These are phyloP conservation scores for Yamadazyma insecticola DNA, from an alignment of 805 yeast species.

Conservation along the genomic window DNA sequence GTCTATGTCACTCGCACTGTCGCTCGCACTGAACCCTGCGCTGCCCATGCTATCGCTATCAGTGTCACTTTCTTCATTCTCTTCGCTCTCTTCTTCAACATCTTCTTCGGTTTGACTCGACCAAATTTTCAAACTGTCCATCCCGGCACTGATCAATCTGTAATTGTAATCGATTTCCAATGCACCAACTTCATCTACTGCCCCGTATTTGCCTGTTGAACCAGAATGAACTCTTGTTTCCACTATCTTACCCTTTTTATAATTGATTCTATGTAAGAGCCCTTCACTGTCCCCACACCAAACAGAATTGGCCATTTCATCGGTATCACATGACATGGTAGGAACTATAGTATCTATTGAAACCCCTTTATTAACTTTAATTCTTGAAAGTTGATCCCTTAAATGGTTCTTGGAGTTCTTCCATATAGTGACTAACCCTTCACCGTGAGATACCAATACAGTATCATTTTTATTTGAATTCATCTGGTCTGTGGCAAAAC, in stretches of 20 bases:
- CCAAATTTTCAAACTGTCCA: constrained; percentile 83
- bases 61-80: constrained; percentile 21
- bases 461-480: constrained; percentile 51
- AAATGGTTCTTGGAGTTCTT: constrained; percentile 61
- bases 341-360: constrained; percentile 70
- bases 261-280: constrained; percentile 60
- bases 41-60: constrained; percentile 15
- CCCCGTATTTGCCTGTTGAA: constrained; percentile 28
- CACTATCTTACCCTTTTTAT: constrained; percentile 55
- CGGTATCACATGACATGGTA: constrained; percentile 49
- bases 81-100: constrained; percentile 9
- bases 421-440: constrained; percentile 88
- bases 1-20: constrained; percentile 12
- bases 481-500: constrained; percentile 53
- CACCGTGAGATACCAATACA: constrained; percentile 82
- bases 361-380: constrained; percentile 62
- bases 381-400: constrained; percentile 74
- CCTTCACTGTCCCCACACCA: constrained; percentile 87
- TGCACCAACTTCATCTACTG: constrained; percentile 65
- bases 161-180: constrained; percentile 80
- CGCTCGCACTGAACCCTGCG: constrained; percentile 22
- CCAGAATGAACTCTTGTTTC: constrained; percentile 65
- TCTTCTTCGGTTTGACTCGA: constrained; percentile 22
- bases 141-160: constrained; percentile 75
- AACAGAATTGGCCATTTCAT: constrained; percentile 41